Conservation (phyloP, 257 asterid species). For the Petunia axillaris region DNA sequence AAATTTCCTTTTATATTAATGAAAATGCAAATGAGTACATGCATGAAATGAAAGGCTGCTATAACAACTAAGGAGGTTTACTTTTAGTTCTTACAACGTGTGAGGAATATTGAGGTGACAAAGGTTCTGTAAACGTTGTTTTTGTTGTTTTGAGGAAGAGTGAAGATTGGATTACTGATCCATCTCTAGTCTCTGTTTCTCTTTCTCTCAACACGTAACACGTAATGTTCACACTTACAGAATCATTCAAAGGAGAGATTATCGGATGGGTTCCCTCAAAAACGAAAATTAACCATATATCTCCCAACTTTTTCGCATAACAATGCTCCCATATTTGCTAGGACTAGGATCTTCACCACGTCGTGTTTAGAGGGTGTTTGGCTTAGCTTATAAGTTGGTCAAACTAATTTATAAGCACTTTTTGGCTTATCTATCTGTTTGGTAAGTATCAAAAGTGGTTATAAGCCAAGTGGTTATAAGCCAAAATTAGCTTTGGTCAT, state of each 20-base stretch:
- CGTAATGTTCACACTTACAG: not conserved
- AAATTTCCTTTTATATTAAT: not conserved
- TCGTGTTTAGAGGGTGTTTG: too few species aligned
- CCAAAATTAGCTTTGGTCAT: too few species aligned
- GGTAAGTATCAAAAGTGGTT: too few species aligned
- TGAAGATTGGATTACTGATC: constrained; percentile 1
- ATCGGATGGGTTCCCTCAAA: not conserved
- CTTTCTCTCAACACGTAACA: not conserved
- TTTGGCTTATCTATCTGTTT: too few species aligned
- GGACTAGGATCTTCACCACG: too few species aligned
- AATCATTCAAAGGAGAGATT: constrained; percentile 20
- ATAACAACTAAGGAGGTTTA: not conserved
- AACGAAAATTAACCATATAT: not conserved
- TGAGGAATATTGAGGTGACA: not conserved
- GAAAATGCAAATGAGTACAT: not conserved
- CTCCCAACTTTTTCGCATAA: not conserved
- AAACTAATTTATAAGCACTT: too few species aligned
- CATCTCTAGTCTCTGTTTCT: not conserved
- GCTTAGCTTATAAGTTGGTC: too few species aligned
- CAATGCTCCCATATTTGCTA: not conserved
- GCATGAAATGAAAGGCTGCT: not conserved
- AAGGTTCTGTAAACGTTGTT: not conserved
- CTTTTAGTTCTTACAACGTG: not conserved
- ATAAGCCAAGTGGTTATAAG: too few species aligned
- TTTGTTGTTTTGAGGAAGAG: not conserved